Base-by-base conservation (phyloP, 75 land plant genomes). In the Ceratopteris richardii region DNA sequence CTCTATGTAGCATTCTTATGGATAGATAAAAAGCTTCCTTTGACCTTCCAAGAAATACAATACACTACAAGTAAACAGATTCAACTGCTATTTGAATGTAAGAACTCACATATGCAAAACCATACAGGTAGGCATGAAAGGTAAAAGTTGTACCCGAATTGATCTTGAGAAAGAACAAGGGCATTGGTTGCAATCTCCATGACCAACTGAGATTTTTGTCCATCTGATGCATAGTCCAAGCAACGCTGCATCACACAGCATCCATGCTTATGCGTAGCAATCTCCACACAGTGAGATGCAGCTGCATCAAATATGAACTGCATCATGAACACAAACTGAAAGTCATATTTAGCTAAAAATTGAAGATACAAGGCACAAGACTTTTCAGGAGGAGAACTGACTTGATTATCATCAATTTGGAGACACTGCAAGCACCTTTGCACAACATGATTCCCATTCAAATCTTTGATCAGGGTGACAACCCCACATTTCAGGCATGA, bases 181-280 rank as follows among this genome's bases (percentile, higher is more conserved):
- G 61, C 61, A 58, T 58, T 58, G n/a, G 61, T n/a, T n/a, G 61
- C 61, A 36, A 58, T 58, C 17, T 33, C 61, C 4, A 48, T 17
- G 22, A 58, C 44, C n/a, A 58, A 48, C 19, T 18, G 43, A 1
- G 19, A 13, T 19, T 30, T 1, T n/a, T 58, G 61, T 17, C 4
- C 16, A 18, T 48, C 44, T 36, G 18, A 19, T n/a, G 61, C 61
- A 58, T 1, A 40, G 17, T 58, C 61, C n/a, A 58, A 3, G 36
- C 61, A 58, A 31, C 37, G 37, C 37, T 33, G 37, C 37, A 33
- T 4, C 7, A 33, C 37, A 33, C 37, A 33, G 37, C 37, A 58
- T 19, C 61, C 61, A 37, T 58, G 61, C 17, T 48, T 58, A 36
- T 58, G 61, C n/a, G 61, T 31, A 36, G 44, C 61, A 58, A 58